Conservation (phyloP, 2,329 filamentous ascomycete species). For the Trichoderma lentiforme region DNA sequence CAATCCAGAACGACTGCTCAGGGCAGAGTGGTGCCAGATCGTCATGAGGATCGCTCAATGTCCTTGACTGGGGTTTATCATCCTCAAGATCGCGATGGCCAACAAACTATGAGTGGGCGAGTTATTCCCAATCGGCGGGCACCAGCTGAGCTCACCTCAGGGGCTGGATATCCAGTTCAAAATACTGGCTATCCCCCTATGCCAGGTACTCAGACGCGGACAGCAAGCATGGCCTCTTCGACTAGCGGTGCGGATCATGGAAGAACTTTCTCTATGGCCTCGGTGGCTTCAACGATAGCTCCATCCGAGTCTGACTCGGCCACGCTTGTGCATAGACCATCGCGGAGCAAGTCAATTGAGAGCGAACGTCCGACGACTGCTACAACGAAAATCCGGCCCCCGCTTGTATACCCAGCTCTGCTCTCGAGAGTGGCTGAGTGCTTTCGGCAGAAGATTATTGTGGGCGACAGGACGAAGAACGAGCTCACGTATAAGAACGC, state of each 20-base stretch:
- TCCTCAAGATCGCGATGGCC: conserved; percentile 69
- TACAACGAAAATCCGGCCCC: conserved; percentile 60
- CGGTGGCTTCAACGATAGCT: conserved; percentile 67
- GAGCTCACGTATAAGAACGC: conserved; percentile 95
- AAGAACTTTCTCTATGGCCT: conserved; percentile 90
- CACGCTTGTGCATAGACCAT: conserved; percentile 53
- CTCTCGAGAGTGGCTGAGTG: conserved; percentile 91
- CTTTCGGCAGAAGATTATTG: conserved; percentile 82
- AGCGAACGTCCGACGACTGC: conserved; percentile 55
- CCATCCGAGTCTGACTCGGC: conserved; percentile 55
- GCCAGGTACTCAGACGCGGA: conserved; percentile 55
- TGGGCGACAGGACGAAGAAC: conserved; percentile 91
- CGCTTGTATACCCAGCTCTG: conserved; percentile 89
- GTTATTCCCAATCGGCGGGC: conserved; percentile 72
- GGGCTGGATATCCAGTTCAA: conserved; percentile 36
- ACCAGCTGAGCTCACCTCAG: conserved; percentile 39
- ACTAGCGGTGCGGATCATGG: conserved; percentile 45
- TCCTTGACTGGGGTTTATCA: conserved; percentile 78
- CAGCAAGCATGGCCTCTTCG: conserved; percentile 61
- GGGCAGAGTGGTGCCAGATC: conserved; percentile 84
- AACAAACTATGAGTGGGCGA: conserved; percentile 91
- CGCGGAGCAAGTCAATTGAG: conserved; percentile 54
- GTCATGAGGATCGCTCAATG: conserved; percentile 91
- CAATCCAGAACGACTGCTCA: conserved; percentile 83
- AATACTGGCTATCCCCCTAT: conserved; percentile 40